Evolutionary conservation across 2,329 filamentous ascomycete genomes (phyloP).

Genomic region (Bipolaris cookei): DNA sequence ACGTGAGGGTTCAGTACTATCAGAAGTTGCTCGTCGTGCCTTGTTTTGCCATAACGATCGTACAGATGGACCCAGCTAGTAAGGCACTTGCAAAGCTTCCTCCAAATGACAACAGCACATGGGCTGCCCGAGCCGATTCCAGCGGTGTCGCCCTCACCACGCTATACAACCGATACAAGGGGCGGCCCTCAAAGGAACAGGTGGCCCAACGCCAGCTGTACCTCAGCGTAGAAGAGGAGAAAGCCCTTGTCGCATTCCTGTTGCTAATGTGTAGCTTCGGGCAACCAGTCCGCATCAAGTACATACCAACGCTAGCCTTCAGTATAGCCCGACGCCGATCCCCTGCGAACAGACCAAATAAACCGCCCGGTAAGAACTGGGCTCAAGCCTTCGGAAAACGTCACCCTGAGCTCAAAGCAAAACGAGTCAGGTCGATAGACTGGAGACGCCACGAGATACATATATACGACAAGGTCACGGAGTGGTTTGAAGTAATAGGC

Average conservation of each 20-base stretch:
- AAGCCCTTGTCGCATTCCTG: constrained; percentile 18
- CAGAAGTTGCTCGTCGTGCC: background rate
- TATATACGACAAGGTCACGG: too few relatives aligned
- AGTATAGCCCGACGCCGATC: background rate
- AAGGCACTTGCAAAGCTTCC: constrained; percentile 7
- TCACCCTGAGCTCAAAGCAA: constrained; percentile 23
- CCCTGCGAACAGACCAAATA: constrained; percentile 20
- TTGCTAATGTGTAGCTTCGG: constrained; percentile 21
- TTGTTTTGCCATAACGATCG: constrained; percentile 3
- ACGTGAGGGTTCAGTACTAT: background rate
- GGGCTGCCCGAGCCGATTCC: background rate
- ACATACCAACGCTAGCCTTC: constrained; percentile 24
- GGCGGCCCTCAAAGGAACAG: background rate
- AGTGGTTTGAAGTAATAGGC: too few relatives aligned
- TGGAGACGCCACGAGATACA: constrained; percentile 24
- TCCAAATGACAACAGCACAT: constrained; percentile 18
- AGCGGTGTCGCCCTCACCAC: background rate
- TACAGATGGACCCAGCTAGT: constrained; percentile 1
- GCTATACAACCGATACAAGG: background rate
- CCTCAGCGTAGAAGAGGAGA: too few relatives aligned
- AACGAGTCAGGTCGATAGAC: constrained; percentile 24
- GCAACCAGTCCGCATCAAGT: constrained; percentile 25
- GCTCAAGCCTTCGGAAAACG: constrained; percentile 19
- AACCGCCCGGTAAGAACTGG: too few relatives aligned
- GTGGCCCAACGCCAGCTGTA: constrained; percentile 31